Base-by-base conservation (phyloP, 1,139 yeast genomes). In the Geotrichum candidum region DNA sequence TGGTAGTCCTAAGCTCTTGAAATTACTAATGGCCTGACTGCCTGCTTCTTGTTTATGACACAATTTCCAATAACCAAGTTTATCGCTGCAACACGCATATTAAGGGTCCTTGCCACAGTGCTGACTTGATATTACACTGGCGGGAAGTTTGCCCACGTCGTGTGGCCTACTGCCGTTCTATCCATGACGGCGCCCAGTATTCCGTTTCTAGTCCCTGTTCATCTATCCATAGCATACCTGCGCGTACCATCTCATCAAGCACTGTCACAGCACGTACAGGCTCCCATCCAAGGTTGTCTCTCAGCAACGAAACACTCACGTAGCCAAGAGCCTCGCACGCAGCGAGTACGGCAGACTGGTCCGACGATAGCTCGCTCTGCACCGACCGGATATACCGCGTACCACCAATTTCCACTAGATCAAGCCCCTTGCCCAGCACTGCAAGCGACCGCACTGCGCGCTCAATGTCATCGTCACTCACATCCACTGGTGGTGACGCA, bases 151-250 rank as follows among this genome's bases (percentile, higher is more conserved):
- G 10, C 1, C 33, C 33, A 29, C 33, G 4, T 29, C 7, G 9
- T 29, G 33, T 29, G 22, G 23, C 18, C 22, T n/a, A 41, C 46
- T 48, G 50, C 48, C 48, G 57, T n/a, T 62, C 64, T 72, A 80
- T 79, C 82, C 83, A 80, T 11, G 83, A 75, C 45, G 86, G 82
- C 50, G 80, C 78, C 96, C 96, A 90, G 70, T 82, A 90, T 67
- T 79, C 81, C 35, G 74, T 73, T 65, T 84, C 90, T 0, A 75
- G 76, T 11, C 81, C 72, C 68, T 84, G 88, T 2, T 74, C 73
- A 70, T 91, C 98, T 1, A 90, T 77, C 98, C 98, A 91, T 31
- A 91, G 76, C 57, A 90, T 78, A 11, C 97, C 97, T 58, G 82
- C 82, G 70, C 87, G 80, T 2, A 90, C 87, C 90, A 91, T 86